Evolutionary conservation across 768 basidiomycete genomes (phyloP).

Genomic region (Holtermannia corniformis): DNA sequence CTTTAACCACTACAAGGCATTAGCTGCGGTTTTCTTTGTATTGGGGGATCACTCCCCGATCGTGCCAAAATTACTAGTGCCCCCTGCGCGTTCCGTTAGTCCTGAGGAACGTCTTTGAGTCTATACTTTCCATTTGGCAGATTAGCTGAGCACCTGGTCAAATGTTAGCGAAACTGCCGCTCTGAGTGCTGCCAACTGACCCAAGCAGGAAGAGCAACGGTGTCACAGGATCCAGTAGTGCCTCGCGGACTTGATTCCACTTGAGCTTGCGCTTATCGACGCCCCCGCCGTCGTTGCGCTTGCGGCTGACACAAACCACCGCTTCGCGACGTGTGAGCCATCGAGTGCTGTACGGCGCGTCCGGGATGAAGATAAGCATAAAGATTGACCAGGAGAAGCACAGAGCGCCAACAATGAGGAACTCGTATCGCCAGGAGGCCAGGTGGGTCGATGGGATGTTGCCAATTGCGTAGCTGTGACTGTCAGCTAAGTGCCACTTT

Average conservation of each 20-base stretch:
- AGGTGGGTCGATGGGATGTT: conserved; percentile 29
- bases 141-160: no score
- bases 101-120: no score
- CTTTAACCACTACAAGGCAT: conserved; percentile 13
- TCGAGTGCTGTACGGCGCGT: conserved; percentile 29
- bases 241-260: conserved; percentile 26
- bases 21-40: not conserved
- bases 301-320: conserved; percentile 33
- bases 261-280: conserved; percentile 34
- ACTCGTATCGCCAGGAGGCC: conserved; percentile 42
- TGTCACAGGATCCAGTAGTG: conserved; percentile 28
- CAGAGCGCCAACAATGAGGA: conserved; percentile 31
- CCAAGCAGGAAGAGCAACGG: conserved; percentile 18
- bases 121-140: no score
- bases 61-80: no score
- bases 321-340: conserved; percentile 34
- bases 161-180: conserved; percentile 5
- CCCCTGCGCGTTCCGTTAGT: no score
- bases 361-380: conserved; percentile 32
- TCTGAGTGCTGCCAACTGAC: conserved; percentile 2
- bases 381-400: conserved; percentile 33
- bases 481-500: no score
- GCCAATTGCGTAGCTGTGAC: conserved; percentile 5
- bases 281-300: conserved; percentile 37
- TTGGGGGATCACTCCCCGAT: not conserved